These are phyloP conservation scores for Plectosphaerella sp. DNA, from an alignment of 2,329 filamentous ascomycete genomes.

Conservation along the genomic window DNA sequence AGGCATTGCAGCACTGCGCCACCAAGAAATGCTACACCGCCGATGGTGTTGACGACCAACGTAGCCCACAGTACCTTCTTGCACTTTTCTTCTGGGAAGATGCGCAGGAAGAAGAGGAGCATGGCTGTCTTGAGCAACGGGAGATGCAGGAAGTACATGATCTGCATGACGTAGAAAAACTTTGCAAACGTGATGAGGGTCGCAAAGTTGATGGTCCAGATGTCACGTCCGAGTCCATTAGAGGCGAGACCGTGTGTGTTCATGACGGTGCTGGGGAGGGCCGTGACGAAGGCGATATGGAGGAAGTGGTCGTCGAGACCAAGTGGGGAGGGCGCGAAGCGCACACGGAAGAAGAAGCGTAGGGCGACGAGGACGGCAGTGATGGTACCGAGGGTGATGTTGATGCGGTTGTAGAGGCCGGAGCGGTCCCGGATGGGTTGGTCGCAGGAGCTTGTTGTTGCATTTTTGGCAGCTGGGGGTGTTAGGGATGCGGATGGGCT, in stretches of 20 bases:
- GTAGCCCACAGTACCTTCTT: conserved; percentile 17
- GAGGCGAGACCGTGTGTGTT: conserved; percentile 20
- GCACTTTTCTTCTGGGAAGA: conserved; percentile 24
- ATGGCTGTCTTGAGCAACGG: conserved; percentile 28
- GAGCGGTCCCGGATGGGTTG: conserved; percentile 9
- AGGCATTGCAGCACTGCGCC: conserved; percentile 31
- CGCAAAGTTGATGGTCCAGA: conserved; percentile 35
- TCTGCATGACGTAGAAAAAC: conserved; percentile 27
- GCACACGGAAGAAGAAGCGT: conserved; percentile 31
- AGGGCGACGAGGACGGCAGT: conserved; percentile 32
- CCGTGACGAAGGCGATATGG: conserved; percentile 15
- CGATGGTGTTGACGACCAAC: conserved; percentile 1
- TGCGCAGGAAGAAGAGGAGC: conserved; percentile 29
- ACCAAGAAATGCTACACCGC: conserved; percentile 20
- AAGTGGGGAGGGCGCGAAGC: conserved; percentile 21
- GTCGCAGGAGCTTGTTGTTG: conserved; percentile 13
- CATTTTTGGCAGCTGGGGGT: conserved; percentile 5
- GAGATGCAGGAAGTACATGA: conserved; percentile 26
- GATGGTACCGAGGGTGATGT: conserved; percentile 21
- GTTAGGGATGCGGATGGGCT: not conserved
- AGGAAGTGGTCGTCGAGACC: conserved; percentile 31
- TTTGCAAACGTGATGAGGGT: conserved; percentile 21
- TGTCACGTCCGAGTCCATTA: conserved; percentile 42
- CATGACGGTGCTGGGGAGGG: conserved; percentile 17
- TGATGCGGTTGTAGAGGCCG: conserved; percentile 8